Base-by-base conservation (phyloP, 2,329 filamentous ascomycete genomes). In the Pseudogymnoascus sp. region DNA sequence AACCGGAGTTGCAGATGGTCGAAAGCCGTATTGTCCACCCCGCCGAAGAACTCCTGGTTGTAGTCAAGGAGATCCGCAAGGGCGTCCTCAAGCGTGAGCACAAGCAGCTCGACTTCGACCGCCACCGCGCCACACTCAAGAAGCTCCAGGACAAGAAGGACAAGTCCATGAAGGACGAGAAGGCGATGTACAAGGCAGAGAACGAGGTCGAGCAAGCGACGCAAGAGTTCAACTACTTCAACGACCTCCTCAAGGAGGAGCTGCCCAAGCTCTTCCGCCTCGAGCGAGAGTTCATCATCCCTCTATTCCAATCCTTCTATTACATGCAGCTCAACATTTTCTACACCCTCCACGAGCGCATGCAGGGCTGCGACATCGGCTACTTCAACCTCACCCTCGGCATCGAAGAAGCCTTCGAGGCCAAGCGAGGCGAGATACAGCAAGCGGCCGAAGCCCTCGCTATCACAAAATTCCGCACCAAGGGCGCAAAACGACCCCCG, bases 251-350 rank as follows among this genome's bases (percentile, higher is more conserved):
- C 66, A 99, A 99, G 79, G 91, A 96, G 16, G 95, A 99, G 77
- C 80, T 99, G 67, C 95, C 95, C 29, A 91, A 92, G 76, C 84
- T 99, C 10, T 99, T 99, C 76, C 76, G 80, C 6, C 85, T 99
- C 16, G 95, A 99, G 76, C 85, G 88, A 67, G 89, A 97, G 75
- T 97, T 99, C 75, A 99, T 99, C 75, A 88, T 91, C 69, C 95
- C 95, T 2, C 85, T 99, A 6, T 99, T 99, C 82, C 95, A 97
- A 75, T 96, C 91, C 8, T 99, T 99, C 79, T 99, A 99, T 79
- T 99, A 97, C 81, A 99, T 99, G 95, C 95, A 99, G 77, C 85
- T 99, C 68, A 99, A 99, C 76, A 91, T 99, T 68, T 99, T 97
- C 76, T 99, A 99, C 77, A 99, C 95, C 0, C 82, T 99, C 62